These are phyloP conservation scores for Silene noctiflora DNA, from an alignment of 179 eudicot genomes.

Conservation along the genomic window DNA sequence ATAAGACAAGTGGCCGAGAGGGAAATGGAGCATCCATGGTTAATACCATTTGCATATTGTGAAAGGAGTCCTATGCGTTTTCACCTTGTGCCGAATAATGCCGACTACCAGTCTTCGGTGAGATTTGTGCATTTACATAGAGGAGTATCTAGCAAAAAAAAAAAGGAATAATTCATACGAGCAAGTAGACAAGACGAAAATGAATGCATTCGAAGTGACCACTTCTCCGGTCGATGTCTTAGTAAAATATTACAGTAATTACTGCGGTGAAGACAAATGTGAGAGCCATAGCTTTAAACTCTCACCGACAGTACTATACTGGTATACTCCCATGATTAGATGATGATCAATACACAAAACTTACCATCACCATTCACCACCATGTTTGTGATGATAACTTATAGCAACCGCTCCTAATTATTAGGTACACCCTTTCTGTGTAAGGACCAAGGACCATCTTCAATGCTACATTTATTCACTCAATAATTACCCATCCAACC, in stretches of 20 bases:
- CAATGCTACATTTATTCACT: conserved; percentile 2
- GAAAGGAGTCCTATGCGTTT: too few relatives aligned
- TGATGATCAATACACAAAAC: background rate
- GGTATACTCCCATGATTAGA: background rate
- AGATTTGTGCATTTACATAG: too few relatives aligned
- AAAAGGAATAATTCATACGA: too few relatives aligned
- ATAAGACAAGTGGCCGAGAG: too few relatives aligned
- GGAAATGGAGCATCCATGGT: too few relatives aligned
- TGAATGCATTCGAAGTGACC: background rate
- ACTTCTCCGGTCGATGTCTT: background rate
- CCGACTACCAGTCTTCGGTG: too few relatives aligned
- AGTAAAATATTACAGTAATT: background rate
- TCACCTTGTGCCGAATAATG: too few relatives aligned
- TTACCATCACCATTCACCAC: too few relatives aligned
- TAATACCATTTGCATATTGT: too few relatives aligned
- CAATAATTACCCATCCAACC: too few relatives aligned
- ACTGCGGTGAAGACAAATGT: background rate
- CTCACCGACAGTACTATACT: background rate
- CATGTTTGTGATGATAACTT: background rate
- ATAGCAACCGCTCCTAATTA: conserved; percentile 7
- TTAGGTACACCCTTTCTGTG: too few relatives aligned
- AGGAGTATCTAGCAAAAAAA: too few relatives aligned
- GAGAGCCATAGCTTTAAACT: background rate
- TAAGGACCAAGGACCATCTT: background rate
- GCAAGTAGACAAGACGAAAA: background rate